A percentile compares a stretch with the other conserved stretches of the same genome.
Conservation (phyloP, 805 yeast genomes). For the Millerozyma miso region DNA sequence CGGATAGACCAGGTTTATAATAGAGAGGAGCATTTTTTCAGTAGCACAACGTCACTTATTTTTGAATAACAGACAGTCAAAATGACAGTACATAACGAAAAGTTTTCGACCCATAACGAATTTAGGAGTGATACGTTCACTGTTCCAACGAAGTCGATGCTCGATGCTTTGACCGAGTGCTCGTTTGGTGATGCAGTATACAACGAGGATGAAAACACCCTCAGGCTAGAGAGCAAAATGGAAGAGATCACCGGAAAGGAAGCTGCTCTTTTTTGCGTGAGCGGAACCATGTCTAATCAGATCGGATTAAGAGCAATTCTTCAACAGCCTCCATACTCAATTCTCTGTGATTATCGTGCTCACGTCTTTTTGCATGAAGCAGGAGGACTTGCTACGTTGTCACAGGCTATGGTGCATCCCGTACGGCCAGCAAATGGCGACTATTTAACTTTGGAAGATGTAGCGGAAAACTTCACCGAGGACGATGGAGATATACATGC, state of each 20-base stretch:
- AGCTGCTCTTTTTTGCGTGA: conserved; percentile 76
- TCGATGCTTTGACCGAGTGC: conserved; percentile 47
- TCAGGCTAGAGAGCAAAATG: conserved; percentile 57
- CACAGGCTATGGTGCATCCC: conserved; percentile 89
- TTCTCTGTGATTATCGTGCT: conserved; percentile 80
- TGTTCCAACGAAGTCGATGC: conserved; percentile 74
- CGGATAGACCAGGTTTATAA: no score
- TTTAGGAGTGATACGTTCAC: conserved; percentile 80
- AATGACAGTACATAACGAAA: conserved; percentile 12
- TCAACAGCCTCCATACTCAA: conserved; percentile 78
- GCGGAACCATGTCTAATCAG: conserved; percentile 91
- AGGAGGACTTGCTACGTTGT: conserved; percentile 83
- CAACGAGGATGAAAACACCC: conserved; percentile 72
- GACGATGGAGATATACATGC: conserved; percentile 82
- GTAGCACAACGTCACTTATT: no score
- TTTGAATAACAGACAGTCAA: no score
- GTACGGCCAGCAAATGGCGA: conserved; percentile 73
- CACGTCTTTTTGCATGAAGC: conserved; percentile 86
- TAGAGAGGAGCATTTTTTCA: no score
- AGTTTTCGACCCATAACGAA: conserved; percentile 31
- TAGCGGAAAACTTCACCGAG: conserved; percentile 54
- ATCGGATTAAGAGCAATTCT: conserved; percentile 74
- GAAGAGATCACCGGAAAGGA: conserved; percentile 72
- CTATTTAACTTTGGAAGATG: conserved; percentile 77
- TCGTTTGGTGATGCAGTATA: conserved; percentile 88